phyloP scores from a whole-genome alignment of 305 asterid genomes.

The Solanum hybrid region DNA sequence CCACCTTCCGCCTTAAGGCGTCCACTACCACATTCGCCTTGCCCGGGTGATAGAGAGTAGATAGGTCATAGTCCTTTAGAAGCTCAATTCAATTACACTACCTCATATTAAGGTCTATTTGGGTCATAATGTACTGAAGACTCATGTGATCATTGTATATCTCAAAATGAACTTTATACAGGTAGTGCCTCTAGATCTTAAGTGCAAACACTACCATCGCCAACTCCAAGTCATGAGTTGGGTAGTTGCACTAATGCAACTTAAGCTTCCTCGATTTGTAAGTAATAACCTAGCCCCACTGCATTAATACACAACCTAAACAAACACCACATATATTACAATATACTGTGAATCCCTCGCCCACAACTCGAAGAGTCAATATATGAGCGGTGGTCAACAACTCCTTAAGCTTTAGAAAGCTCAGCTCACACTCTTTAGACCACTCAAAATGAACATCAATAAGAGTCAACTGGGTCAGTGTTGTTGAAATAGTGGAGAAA shows the following conservation, averaged over 20 bases:
- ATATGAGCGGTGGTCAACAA: background rate
- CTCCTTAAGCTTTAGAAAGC: background rate
- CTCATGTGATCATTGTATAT: background rate
- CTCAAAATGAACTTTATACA: background rate
- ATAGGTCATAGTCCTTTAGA: background rate
- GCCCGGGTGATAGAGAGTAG: background rate
- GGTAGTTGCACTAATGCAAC: background rate
- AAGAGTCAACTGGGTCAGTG: background rate
- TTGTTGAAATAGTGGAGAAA: background rate
- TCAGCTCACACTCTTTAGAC: background rate
- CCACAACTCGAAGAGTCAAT: background rate
- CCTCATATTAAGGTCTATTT: background rate
- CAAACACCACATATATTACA: background rate
- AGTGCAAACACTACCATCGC: background rate
- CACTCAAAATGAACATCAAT: background rate
- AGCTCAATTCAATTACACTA: background rate
- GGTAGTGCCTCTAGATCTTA: background rate
- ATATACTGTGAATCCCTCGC: background rate
- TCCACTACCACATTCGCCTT: too few species aligned
- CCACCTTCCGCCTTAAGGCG: background rate
- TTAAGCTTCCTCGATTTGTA: background rate
- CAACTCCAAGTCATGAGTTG: background rate
- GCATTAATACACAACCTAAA: background rate
- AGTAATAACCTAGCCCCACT: background rate
- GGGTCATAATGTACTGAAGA: background rate